phyloP scores from a whole-genome alignment of 441 rosid genomes.

The Erodium trifolium region DNA sequence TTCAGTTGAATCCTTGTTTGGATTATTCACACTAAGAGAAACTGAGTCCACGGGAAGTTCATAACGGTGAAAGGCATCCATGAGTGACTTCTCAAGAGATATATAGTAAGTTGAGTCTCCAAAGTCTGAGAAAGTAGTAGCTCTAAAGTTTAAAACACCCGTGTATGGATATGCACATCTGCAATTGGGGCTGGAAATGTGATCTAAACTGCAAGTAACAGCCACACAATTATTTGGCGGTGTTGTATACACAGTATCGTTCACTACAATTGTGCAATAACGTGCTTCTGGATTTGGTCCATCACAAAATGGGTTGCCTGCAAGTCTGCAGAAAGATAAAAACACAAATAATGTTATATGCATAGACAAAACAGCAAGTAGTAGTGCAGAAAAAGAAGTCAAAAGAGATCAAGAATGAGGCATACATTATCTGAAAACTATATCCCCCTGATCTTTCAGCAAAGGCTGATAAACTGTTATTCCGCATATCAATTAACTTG shows the following conservation, averaged over 20 bases:
- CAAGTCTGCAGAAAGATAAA: conserved; percentile 36
- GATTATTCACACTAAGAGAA: conserved; percentile 32
- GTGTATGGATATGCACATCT: conserved; percentile 40
- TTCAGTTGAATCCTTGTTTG: conserved; percentile 28
- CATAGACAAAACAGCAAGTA: too few species aligned
- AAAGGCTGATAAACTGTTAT: conserved; percentile 32
- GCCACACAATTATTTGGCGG: conserved; percentile 31
- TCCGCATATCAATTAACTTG: conserved; percentile 40
- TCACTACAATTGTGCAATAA: conserved; percentile 32
- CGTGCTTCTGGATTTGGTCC: conserved; percentile 20
- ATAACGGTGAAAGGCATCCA: conserved; percentile 13
- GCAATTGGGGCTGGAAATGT: conserved; percentile 46
- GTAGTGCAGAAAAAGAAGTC: too few species aligned
- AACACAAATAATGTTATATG: not conserved
- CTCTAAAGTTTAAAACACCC: conserved; percentile 49
- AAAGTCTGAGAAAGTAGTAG: conserved; percentile 53
- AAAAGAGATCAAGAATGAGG: conserved; percentile 5
- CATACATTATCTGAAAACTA: conserved; percentile 31
- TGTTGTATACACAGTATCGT: conserved; percentile 26
- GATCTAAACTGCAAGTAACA: conserved; percentile 23
- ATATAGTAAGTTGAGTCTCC: conserved; percentile 24
- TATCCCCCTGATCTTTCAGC: conserved; percentile 14
- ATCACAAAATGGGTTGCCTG: conserved; percentile 45
- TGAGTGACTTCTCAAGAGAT: conserved; percentile 24
- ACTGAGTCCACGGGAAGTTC: conserved; percentile 53